Evolutionary conservation across 2,329 filamentous ascomycete species (phyloP), one percentile per base, ranked within the genome.

Genomic region (Cryphonectria carpinicola): DNA sequence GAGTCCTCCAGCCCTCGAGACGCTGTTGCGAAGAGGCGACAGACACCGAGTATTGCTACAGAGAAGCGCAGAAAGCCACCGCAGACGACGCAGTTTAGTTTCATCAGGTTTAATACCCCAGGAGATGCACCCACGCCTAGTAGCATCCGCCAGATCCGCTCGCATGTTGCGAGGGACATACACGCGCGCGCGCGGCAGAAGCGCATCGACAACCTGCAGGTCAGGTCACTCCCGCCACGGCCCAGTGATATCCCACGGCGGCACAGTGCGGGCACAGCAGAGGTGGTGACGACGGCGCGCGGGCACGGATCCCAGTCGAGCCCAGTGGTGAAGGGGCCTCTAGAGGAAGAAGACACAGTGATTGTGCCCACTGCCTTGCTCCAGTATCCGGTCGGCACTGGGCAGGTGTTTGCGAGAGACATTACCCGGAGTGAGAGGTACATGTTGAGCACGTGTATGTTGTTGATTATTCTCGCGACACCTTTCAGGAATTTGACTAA

Each of bases 141-240:
- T 8, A 64, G 22, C 39, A 22, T 64, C 7, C 22, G 39, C 39
- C 61, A 28, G 61, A 43, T 64, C 61, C 61, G 61, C 10, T 64
- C 61, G n/a, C 61, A 64, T 46, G 61, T 64, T 4, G 61, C 61
- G 2, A 64, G 28, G 25, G 61, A 64, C 39, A 25, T 43, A 43
- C 61, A 64, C 39, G 61, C 61, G 39, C 61, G 61, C 6, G 39
- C 61, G n/a, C 61, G 61, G 32, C 37, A 46, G n/a, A 64, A 43
- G 39, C 61, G 61, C 39, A 64, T 64, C 61, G 61, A 64, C n/a
- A 64, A 46, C 5, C 39, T 64, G n/a, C 61, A 28, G n/a, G 37
- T 64, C 37, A 32, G 37, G 61, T 43, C 61, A 13, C 61, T 64
- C 3, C 61, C 61, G 3, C n/a, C 61, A 11, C 37, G 39, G 39